Percentiles rank a stretch among this genome's conserved stretches.
These are phyloP conservation scores for Daldinia caldariorum DNA, from an alignment of 495 filamentous ascomycete species.

Conservation along the genomic window DNA sequence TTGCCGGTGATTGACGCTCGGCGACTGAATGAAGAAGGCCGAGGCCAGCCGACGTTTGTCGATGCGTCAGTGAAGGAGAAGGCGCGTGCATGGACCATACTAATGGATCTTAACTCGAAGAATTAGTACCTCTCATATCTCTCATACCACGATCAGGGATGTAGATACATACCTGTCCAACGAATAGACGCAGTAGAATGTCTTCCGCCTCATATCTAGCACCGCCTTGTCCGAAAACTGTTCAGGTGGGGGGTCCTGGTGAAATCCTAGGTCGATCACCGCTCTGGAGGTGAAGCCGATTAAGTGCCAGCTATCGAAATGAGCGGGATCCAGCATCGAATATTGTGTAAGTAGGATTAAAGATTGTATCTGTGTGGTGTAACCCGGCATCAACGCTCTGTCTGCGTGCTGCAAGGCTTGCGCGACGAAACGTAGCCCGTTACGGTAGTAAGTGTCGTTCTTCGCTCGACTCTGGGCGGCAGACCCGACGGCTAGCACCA, in stretches of 20 bases:
- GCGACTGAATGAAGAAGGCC: slow-evolving; percentile 48
- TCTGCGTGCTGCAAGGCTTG: slow-evolving; percentile 80
- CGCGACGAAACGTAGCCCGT: slow-evolving; percentile 72
- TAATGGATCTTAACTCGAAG: slow-evolving; percentile 70
- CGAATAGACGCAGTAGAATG: slow-evolving; percentile 87
- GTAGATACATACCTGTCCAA: slow-evolving; percentile 74
- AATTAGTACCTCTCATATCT: slow-evolving; percentile 9
- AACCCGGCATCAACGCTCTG: slow-evolving; percentile 82
- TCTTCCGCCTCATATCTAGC: slow-evolving; percentile 77
- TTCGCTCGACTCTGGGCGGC: slow-evolving; percentile 73
- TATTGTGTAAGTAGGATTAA: slow-evolving; percentile 87
- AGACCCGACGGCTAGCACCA: slow-evolving; percentile 86
- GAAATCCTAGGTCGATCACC: slow-evolving; percentile 85
- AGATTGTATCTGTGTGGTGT: slow-evolving; percentile 82
- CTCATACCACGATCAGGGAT: not conserved
- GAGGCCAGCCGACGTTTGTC: slow-evolving; percentile 71
- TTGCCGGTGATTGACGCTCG: slow-evolving; percentile 50
- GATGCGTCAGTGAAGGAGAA: slow-evolving; percentile 94
- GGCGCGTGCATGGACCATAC: slow-evolving; percentile 78
- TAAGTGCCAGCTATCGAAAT: slow-evolving; percentile 91
- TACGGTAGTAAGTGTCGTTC: slow-evolving; percentile 69
- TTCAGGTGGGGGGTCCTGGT: slow-evolving; percentile 83
- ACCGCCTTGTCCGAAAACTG: slow-evolving; percentile 67
- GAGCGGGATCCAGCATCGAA: slow-evolving; percentile 83
- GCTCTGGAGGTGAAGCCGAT: slow-evolving; percentile 87